Conservation (phyloP, 1,284 basidiomycete species). For the Cutaneotrichosporon cyanovorans region DNA sequence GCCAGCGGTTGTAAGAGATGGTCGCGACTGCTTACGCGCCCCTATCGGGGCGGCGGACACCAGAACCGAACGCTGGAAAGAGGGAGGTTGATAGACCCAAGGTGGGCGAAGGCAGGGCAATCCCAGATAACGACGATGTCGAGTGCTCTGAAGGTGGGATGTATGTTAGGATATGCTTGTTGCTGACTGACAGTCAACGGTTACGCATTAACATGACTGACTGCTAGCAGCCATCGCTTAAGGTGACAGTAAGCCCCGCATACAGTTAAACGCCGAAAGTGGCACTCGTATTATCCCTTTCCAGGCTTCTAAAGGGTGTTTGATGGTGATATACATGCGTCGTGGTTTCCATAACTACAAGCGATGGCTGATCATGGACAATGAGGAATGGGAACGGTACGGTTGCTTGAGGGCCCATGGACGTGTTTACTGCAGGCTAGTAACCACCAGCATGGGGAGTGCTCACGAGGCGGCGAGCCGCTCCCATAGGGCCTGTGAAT, state of each 20-base stretch:
- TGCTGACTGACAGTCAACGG: neutral
- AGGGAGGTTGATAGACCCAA: neutral
- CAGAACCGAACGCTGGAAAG: neutral
- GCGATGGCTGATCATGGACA: neutral
- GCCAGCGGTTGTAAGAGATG: neutral
- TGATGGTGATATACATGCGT: no score
- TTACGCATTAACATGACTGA: no score
- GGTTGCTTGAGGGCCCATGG: no score
- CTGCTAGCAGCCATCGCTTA: slow-evolving; percentile 45
- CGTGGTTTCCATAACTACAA: neutral
- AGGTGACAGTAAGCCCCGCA: slow-evolving; percentile 50
- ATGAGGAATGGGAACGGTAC: no score
- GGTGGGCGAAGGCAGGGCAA: neutral
- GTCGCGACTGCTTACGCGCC: neutral
- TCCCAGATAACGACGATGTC: neutral
- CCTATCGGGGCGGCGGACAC: slow-evolving; percentile 4
- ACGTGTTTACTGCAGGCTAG: no score
- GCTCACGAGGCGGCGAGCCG: slow-evolving; percentile 9
- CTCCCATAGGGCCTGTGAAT: slow-evolving; percentile 12
- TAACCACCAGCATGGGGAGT: neutral
- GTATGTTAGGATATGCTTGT: neutral
- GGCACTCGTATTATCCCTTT: neutral
- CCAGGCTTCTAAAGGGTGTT: no score
- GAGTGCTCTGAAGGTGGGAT: neutral
- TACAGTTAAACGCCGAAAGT: slow-evolving; percentile 4